phyloP scores from a whole-genome alignment of 441 rosid genomes.

The Brassica hybrid region DNA sequence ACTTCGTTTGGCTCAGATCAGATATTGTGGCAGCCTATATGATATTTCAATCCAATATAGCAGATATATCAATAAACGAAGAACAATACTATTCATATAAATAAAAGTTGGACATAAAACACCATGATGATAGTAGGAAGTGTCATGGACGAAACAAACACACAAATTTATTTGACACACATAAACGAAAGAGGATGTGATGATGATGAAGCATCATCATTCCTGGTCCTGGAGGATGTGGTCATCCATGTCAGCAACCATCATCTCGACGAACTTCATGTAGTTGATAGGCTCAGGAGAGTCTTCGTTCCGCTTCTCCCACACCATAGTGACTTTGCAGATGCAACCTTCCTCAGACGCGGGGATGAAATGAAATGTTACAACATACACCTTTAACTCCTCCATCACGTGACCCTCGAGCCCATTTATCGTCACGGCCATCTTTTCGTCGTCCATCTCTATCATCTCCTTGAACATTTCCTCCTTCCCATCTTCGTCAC shows the following conservation, averaged over 20 bases:
- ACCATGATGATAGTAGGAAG: not conserved
- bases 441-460: constrained; percentile 6
- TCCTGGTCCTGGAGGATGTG: constrained; percentile 15
- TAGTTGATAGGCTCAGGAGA: constrained; percentile 10
- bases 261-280: constrained; percentile 30
- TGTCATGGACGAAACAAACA: not conserved
- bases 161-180: not conserved
- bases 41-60: not conserved
- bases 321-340: constrained; percentile 29
- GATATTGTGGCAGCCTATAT: not conserved
- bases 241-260: constrained; percentile 35
- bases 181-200: not conserved
- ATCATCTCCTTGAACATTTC: not conserved
- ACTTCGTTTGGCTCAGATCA: not conserved
- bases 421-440: constrained; percentile 8
- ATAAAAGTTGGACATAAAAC: not conserved
- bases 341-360: constrained; percentile 10
- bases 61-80: not conserved
- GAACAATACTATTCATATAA: not conserved
- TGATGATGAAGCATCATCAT: constrained; percentile 7
- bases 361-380: constrained; percentile 4
- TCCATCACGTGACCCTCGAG: constrained; percentile 13
- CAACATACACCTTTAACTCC: constrained; percentile 1
- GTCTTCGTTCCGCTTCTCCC: constrained; percentile 30
- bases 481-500: constrained; percentile 1